Evolutionary conservation across 2,329 filamentous ascomycete genomes (phyloP).

Genomic region (Xylariaceae sp.): DNA sequence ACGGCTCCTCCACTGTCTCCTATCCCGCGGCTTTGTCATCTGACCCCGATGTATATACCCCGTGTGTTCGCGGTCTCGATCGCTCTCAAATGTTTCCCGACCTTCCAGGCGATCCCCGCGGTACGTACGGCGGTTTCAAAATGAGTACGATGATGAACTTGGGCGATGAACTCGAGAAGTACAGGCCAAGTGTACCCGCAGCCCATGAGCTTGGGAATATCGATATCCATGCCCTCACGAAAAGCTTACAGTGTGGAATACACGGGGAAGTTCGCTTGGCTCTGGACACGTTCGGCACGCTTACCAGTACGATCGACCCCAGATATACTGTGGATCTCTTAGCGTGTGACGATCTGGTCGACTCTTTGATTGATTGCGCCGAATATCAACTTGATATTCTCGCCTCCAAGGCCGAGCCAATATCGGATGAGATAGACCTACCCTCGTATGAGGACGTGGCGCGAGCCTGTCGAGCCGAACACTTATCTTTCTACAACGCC

Average conservation of each 20-base stretch:
- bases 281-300: conserved; percentile 70
- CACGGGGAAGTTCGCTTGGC: conserved; percentile 84
- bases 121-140: conserved; percentile 70
- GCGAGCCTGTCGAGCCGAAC: conserved; percentile 68
- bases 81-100: no score
- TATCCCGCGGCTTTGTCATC: conserved; percentile 30
- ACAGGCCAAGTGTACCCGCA: conserved; percentile 67
- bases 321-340: conserved; percentile 60
- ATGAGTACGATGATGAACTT: conserved; percentile 56
- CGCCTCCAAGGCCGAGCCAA: conserved; percentile 75
- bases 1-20: conserved; percentile 17
- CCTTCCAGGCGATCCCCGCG: no score
- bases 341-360: conserved; percentile 79
- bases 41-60: conserved; percentile 46
- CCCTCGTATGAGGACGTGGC: conserved; percentile 82
- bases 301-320: conserved; percentile 57
- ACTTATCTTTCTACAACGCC: conserved; percentile 62
- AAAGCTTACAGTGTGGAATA: conserved; percentile 84
- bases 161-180: conserved; percentile 57
- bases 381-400: conserved; percentile 81
- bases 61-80: conserved; percentile 42
- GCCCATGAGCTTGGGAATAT: conserved; percentile 77
- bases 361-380: conserved; percentile 81
- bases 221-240: conserved; percentile 82
- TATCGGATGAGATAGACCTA: conserved; percentile 79